Evolutionary conservation across 257 asterid genomes (phyloP).

Genomic region (Striga asiatica): DNA sequence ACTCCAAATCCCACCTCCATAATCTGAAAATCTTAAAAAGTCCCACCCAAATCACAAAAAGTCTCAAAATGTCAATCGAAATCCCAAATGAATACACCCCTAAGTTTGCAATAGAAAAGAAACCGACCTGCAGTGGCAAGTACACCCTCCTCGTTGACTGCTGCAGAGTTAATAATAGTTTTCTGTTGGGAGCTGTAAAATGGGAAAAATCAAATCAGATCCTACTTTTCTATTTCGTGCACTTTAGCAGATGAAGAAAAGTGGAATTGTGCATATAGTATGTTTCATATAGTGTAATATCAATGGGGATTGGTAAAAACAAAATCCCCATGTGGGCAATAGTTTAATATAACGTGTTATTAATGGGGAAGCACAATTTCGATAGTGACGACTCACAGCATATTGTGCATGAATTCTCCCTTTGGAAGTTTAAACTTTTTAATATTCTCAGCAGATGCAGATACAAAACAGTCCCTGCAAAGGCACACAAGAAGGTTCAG

Average conservation of each 20-base stretch:
- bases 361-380: no score
- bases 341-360: no score
- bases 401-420: constrained; percentile 96
- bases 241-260: no score
- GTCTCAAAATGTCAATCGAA: no score
- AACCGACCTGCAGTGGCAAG: constrained; percentile 82
- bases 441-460: constrained; percentile 97
- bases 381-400: constrained; percentile 99
- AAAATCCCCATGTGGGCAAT: no score
- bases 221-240: not conserved
- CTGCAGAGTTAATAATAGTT: constrained; percentile 83
- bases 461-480: constrained; percentile 78
- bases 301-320: no score
- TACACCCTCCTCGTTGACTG: constrained; percentile 83
- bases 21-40: no score
- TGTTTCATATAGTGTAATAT: no score
- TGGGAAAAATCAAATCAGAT: constrained; percentile 11
- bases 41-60: no score
- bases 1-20: no score
- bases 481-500: constrained; percentile 13
- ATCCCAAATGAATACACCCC: no score
- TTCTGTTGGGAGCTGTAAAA: constrained; percentile 82
- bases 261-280: not conserved
- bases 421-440: constrained; percentile 83
- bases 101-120: no score